Base-by-base conservation (phyloP, 768 basidiomycete species). In the Amanita exitialis region DNA sequence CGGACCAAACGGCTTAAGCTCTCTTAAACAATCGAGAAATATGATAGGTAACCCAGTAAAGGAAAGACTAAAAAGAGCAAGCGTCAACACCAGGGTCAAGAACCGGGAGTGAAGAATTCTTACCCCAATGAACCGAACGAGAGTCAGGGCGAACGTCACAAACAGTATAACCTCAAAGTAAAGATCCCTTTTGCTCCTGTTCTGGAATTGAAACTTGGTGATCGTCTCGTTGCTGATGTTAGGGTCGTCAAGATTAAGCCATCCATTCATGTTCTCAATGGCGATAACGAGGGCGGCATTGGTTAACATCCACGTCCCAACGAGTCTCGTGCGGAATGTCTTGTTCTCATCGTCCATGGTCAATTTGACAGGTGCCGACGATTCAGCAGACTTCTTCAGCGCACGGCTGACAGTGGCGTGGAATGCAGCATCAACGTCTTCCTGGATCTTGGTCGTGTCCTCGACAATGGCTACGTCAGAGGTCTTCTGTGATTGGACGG, bases 341-440 rank as follows among this genome's bases (percentile, higher is more conserved):
- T 82, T 86, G 72, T 93, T 93, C 66, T 83, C 74, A 60, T 94
- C 90, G 62, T 94, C 90, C 76, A 84, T 73, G 1, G 80, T 91
- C 3, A 89, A 89, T 62, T 85, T 86, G 25, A 23, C 13, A 9
- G 42, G 42, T 65, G 89, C 88, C 2, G 74, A 49, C 0, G 61
- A 79, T 51, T 90, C 87, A 56, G 81, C 79, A 35, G 84, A 57
- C 64, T 88, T 86, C 39, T 86, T 85, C 53, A 93, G 77, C 0
- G 90, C 91, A 36, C 91, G 85, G 1, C 79, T 83, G 6, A 93
- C 91, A 0, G 92, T 94, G 61, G 90, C 87, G 64, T 92, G 90
- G 76, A 96, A 97, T 18, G 82, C 78, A 7, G 80, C 80, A 59
- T 96, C 94, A 37, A 96, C 81, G 61, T 97, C 94, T 55, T 87